Percentiles rank a stretch among this genome's conserved stretches.
These are phyloP conservation scores for Rhinocladiella mackenziei DNA, from an alignment of 2,329 filamentous ascomycete genomes.

Conservation along the genomic window DNA sequence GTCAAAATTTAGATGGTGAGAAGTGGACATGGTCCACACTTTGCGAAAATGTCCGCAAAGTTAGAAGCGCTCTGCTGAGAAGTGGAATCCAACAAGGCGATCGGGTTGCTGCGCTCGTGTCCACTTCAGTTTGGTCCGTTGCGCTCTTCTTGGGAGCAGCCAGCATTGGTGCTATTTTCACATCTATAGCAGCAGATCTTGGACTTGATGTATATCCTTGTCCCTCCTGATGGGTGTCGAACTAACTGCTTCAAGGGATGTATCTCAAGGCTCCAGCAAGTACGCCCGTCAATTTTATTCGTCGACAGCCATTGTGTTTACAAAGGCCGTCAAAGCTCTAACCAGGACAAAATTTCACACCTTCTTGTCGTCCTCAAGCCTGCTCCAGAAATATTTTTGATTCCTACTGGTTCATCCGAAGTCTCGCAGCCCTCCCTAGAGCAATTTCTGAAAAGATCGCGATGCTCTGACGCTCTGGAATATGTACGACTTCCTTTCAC, in stretches of 20 bases:
- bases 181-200: constrained; percentile 42
- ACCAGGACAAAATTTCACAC: neutral
- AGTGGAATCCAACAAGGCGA: constrained; percentile 39
- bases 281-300: constrained; percentile 39
- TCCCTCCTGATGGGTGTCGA: neutral
- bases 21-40: constrained; percentile 38
- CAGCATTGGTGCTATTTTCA: constrained; percentile 43
- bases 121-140: constrained; percentile 41
- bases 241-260: constrained; percentile 27
- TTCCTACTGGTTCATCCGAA: neutral
- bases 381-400: neutral
- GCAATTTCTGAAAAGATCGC: constrained; percentile 34
- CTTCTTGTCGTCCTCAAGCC: neutral
- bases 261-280: constrained; percentile 38
- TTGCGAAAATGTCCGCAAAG: constrained; percentile 37
- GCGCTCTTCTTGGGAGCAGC: constrained; percentile 41
- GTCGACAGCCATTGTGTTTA: constrained; percentile 35
- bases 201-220: constrained; percentile 27
- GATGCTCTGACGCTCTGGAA: constrained; percentile 32
- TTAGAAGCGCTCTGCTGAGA: constrained; percentile 37
- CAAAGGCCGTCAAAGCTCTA: constrained; percentile 9
- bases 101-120: constrained; percentile 41
- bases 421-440: neutral
- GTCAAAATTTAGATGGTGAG: constrained; percentile 35
- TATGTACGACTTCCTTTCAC: constrained; percentile 41